Base-by-base conservation (phyloP, 257 asterid species). In the Pogostemon cablin region DNA sequence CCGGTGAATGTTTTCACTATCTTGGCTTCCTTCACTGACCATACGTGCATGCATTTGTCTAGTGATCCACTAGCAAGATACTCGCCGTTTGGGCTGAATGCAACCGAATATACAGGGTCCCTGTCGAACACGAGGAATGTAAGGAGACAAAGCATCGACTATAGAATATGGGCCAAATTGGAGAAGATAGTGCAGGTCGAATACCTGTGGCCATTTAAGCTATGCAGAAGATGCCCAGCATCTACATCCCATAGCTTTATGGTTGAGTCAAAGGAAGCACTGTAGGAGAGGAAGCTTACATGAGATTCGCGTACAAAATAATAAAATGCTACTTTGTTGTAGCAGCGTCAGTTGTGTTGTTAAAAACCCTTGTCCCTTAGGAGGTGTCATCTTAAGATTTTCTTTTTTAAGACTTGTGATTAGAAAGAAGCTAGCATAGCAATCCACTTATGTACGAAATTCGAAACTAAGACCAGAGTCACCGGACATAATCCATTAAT, bases 241-340 rank as follows among this genome's bases (percentile, higher is more conserved):
- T 91, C 96, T 20, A 84, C 85, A 50, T 92, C 90, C 99, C 99
- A 91, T 53, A 95, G 84, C 90, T 91, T 91, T 80, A 91, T 87
- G 41, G 98, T 88, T 62, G 99, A 95, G 84, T 95, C 99, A 69
- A 91, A 91, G 59, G 99, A 95, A 67, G 99, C 99, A 68, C 99
- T 95, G 82, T 49, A 59, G 68, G 62, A 42, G 50, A 68, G 20
- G 50, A 49, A 71, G 55, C 37, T 8, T 44, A 20, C 8, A 7
- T 32, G 60, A 71, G 62, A 52, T 56, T n/a, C 32, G 40, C 59
- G 35, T 44, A 56, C 32, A 40, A 4, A 43, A 48, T 42, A 41
- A 43, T 35, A 10, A 17, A 60, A 41, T 6, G 46, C 58, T 39
- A 50, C 4, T 10, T 62, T 50, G 39, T 25, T 1, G 32, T 25